A percentile compares a stretch with the other conserved stretches of the same genome.
Evolutionary conservation across 2,329 filamentous ascomycete genomes (phyloP).

Genomic region (Colletotrichum costaricense): DNA sequence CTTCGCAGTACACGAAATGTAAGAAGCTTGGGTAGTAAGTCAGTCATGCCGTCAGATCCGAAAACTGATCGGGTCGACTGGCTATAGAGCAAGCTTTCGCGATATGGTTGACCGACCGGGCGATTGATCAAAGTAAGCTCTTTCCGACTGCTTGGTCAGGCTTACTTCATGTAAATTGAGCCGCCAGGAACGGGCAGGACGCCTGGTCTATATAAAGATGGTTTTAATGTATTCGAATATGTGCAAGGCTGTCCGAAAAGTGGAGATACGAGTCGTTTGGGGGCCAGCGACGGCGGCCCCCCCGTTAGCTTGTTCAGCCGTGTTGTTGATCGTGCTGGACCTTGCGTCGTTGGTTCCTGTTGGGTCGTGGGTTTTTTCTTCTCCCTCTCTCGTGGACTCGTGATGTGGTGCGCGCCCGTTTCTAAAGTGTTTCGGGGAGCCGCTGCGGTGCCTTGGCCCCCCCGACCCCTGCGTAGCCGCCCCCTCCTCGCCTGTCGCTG

Average conservation of each 20-base stretch:
- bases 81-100: not conserved
- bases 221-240: not conserved
- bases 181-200: not conserved
- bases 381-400: not conserved
- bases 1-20: not conserved
- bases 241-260: not conserved
- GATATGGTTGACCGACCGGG: not conserved
- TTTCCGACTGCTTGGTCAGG: not conserved
- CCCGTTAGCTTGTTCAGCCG: not conserved
- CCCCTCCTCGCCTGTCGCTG: no score
- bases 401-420: slow-evolving; percentile 18
- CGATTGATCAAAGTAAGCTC: not conserved
- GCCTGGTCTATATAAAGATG: not conserved
- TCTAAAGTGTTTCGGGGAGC: slow-evolving; percentile 32
- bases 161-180: not conserved
- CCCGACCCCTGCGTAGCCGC: no score
- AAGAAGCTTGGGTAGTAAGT: not conserved
- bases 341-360: no score
- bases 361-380: not conserved
- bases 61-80: not conserved
- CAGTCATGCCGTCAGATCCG: not conserved
- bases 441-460: not conserved
- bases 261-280: not conserved
- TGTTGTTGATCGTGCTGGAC: no score
- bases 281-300: no score